Base-by-base conservation (phyloP, 2,329 filamentous ascomycete genomes). In the Epichloe coenophiala region DNA sequence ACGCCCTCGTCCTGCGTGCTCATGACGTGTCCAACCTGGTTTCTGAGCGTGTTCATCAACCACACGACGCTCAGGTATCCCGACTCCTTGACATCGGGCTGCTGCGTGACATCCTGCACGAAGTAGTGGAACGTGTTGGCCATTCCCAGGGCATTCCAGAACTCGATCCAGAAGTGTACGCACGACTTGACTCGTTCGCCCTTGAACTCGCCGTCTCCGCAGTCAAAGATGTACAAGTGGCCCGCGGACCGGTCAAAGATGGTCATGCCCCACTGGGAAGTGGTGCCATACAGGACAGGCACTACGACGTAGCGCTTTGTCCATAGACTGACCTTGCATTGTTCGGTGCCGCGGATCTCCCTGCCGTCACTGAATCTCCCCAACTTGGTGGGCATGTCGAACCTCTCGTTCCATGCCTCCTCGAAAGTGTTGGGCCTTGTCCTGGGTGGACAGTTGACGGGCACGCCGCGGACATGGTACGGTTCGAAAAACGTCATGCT, bases 171-270 rank as follows among this genome's bases (percentile, higher is more conserved):
- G n/a, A 56, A 46, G n/a, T 55, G 50, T 3, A 53, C 43, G 23
- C 51, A 55, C 27, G 53, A 51, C 31, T 51, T 36, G 46, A 57
- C 27, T 13, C 58, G 56, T 21, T 50, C 39, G 9, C 13, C 15
- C n/a, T 50, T 54, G 23, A 39, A 21, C 4, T 43, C 38, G 4
- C 23, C 40, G 7, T 49, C 41, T n/a, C 45, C 42, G 45, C 53
- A 54, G 47, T 60, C 57, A 38, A 59, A 55, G 7, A 59, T 54
- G 51, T 54, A 58, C 36, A 59, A 35, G 11, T 58, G 48, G 5
- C 54, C 49, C 5, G 27, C 23, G 9, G 42, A 5, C 11, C 58
- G 56, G 48, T 59, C 58, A 37, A 58, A 59, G 36, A 59, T 49
- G 48, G 54, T 56, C 54, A 59, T 58, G 48, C 46, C 51, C 58